A percentile compares a stretch with the other conserved stretches of the same genome.
Evolutionary conservation across 768 basidiomycete genomes (phyloP).

Genomic region (Hypsizygus marmoreus): DNA sequence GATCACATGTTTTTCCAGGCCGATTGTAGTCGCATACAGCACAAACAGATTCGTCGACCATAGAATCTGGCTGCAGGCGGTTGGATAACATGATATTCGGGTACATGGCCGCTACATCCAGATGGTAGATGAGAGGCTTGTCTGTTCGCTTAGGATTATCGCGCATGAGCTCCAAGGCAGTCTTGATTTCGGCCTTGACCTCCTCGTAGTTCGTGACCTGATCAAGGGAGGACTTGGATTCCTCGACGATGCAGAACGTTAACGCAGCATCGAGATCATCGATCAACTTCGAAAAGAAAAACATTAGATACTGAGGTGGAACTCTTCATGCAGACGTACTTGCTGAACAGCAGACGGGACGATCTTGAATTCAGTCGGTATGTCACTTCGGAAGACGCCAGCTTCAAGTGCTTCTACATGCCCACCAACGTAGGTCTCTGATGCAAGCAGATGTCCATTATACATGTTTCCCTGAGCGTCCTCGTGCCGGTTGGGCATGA

Average conservation of each 20-base stretch:
- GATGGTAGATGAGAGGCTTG: slow-evolving; percentile 95
- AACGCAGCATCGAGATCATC: slow-evolving; percentile 93
- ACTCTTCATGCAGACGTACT: slow-evolving; percentile 38
- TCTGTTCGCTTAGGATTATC: slow-evolving; percentile 89
- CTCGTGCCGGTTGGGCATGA: slow-evolving; percentile 98
- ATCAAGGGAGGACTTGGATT: slow-evolving; percentile 77
- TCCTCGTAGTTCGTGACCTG: slow-evolving; percentile 94
- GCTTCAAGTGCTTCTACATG: slow-evolving; percentile 99
- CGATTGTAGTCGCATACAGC: slow-evolving; percentile 99
- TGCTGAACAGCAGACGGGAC: slow-evolving; percentile 84
- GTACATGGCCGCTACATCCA: slow-evolving; percentile 99
- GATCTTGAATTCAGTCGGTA: slow-evolving; percentile 92
- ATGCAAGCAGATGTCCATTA: slow-evolving; percentile 94
- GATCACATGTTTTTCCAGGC: slow-evolving; percentile 92
- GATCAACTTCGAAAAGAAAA: slow-evolving; percentile 63
- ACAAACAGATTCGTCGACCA: slow-evolving; percentile 94
- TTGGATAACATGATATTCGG: slow-evolving; percentile 99
- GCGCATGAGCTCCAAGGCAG: slow-evolving; percentile 83
- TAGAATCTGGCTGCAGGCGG: slow-evolving; percentile 95
- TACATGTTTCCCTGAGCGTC: slow-evolving; percentile 91
- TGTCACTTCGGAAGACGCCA: slow-evolving; percentile 97
- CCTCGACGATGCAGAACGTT: slow-evolving; percentile 84
- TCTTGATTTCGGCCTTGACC: slow-evolving; percentile 77
- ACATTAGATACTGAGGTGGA: background rate
- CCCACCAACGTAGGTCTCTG: slow-evolving; percentile 98